These are phyloP conservation scores for Komagataella pseudopastoris DNA, from an alignment of 805 yeast species.

Conservation along the genomic window DNA sequence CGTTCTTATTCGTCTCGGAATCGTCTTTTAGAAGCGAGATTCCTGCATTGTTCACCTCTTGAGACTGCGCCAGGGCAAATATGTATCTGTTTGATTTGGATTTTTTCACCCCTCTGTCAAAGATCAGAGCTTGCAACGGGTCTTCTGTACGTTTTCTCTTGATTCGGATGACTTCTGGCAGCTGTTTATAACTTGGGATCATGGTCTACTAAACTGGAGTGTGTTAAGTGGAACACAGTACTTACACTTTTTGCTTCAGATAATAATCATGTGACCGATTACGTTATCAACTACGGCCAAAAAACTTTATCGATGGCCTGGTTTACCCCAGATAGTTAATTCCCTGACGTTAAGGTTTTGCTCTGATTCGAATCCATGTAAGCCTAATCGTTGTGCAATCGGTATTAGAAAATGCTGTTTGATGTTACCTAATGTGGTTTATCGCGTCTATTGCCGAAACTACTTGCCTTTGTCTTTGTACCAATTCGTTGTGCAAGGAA, in stretches of 20 bases:
- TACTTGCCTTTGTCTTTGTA: slow-evolving; percentile 1
- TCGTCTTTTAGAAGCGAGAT: not conserved
- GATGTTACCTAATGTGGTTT: not conserved
- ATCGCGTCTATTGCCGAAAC: not conserved
- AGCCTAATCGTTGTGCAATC: not conserved
- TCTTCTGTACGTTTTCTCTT: slow-evolving; percentile 82
- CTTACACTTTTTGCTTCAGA: not conserved
- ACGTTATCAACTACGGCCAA: not conserved
- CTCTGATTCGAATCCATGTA: not conserved
- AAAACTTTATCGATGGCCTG: not conserved
- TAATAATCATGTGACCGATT: not conserved
- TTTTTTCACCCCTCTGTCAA: slow-evolving; percentile 19
- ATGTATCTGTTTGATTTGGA: slow-evolving; percentile 22
- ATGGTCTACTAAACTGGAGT: not conserved
- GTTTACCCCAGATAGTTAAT: not conserved
- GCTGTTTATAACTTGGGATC: slow-evolving; percentile 4
- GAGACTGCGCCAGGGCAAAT: slow-evolving; percentile 22
- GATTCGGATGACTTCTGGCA: slow-evolving; percentile 63
- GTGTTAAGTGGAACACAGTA: not conserved
- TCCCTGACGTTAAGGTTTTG: not conserved
- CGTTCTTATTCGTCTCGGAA: slow-evolving; percentile 2
- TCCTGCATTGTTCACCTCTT: slow-evolving; percentile 28
- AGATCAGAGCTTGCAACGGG: slow-evolving; percentile 64
- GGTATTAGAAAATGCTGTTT: not conserved
- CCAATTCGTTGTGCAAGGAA: not conserved